Conservation (phyloP, 148 eudicot species). For the Simmondsia chinensis region DNA sequence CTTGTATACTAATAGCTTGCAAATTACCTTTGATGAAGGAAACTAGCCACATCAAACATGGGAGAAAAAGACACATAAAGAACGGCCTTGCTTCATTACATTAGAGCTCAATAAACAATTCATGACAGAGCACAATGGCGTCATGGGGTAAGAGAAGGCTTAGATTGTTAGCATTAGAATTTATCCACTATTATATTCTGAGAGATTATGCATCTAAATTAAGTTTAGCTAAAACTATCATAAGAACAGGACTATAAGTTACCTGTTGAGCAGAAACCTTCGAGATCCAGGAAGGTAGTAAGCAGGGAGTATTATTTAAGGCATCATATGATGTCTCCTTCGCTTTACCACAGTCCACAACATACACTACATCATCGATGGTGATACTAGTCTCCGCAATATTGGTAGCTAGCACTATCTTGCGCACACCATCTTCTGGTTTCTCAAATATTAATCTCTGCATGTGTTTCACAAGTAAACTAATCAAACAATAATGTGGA, state of each 20-base stretch:
- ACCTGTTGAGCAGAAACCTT: constrained; percentile 96
- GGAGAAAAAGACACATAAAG: too few relatives aligned
- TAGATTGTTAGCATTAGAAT: too few relatives aligned
- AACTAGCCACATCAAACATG: too few relatives aligned
- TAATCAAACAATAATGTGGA: background rate
- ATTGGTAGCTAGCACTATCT: constrained; percentile 88
- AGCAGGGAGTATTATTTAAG: constrained; percentile 86
- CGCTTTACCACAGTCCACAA: constrained; percentile 97
- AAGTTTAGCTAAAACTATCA: too few relatives aligned
- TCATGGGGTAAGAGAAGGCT: too few relatives aligned
- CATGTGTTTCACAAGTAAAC: constrained; percentile 7
- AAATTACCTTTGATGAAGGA: too few relatives aligned
- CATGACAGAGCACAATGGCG: too few relatives aligned
- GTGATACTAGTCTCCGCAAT: constrained; percentile 99
- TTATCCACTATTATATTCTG: too few relatives aligned
- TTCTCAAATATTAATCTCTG: constrained; percentile 87
- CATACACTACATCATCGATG: constrained; percentile 91
- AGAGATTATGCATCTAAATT: too few relatives aligned
- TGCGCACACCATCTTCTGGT: constrained; percentile 80
- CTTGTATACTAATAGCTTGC: too few relatives aligned
- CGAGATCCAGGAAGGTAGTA: constrained; percentile 95
- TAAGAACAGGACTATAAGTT: constrained; percentile 6
- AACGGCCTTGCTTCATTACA: too few relatives aligned
- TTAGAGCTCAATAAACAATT: too few relatives aligned
- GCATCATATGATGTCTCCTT: constrained; percentile 99